Percentiles rank a stretch among this genome's conserved stretches.
These are phyloP conservation scores for Pestalotiopsis sp. DNA, from an alignment of 2,329 filamentous ascomycete genomes.

Conservation along the genomic window DNA sequence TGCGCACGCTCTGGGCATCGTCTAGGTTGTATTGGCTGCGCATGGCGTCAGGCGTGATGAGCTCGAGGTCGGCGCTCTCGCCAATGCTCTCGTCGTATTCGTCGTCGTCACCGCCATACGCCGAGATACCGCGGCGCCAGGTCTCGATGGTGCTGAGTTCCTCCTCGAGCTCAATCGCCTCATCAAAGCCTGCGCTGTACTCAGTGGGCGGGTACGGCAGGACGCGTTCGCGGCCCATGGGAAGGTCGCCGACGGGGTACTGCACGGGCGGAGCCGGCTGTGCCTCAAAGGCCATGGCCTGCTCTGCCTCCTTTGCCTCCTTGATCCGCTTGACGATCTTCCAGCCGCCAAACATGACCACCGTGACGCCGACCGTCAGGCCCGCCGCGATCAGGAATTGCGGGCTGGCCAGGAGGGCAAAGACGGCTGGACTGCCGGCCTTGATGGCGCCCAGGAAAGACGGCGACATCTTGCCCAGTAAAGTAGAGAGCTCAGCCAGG, in stretches of 20 bases:
- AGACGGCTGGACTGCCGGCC: slow-evolving; percentile 80
- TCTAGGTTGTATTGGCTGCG: slow-evolving; percentile 44
- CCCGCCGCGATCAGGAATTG: slow-evolving; percentile 94
- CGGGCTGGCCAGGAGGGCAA: slow-evolving; percentile 83
- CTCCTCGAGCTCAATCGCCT: slow-evolving; percentile 60
- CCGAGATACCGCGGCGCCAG: slow-evolving; percentile 60
- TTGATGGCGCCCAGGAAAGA: slow-evolving; percentile 77
- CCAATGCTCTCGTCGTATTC: slow-evolving; percentile 38
- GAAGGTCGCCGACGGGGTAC: slow-evolving; percentile 30
- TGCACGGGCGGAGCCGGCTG: slow-evolving; percentile 20
- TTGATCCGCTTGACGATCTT: slow-evolving; percentile 92
- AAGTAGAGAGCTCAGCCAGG: slow-evolving; percentile 84
- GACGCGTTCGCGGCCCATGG: not conserved
- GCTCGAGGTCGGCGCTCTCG: slow-evolving; percentile 40
- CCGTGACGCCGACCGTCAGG: slow-evolving; percentile 87
- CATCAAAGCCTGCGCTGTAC: slow-evolving; percentile 45
- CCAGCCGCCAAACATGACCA: slow-evolving; percentile 94
- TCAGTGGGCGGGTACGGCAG: slow-evolving; percentile 11
- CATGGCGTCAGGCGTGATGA: slow-evolving; percentile 59
- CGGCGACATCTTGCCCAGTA: slow-evolving; percentile 84
- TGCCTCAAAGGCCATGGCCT: slow-evolving; percentile 32
- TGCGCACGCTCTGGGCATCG: slow-evolving; percentile 34
- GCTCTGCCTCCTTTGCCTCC: slow-evolving; percentile 37
- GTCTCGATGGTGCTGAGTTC: slow-evolving; percentile 61
- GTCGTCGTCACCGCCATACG: slow-evolving; percentile 47